A percentile compares a stretch with the other conserved stretches of the same genome.
Evolutionary conservation across 2,329 filamentous ascomycete species (phyloP).

Genomic region (Phaeosphaeria sp.): DNA sequence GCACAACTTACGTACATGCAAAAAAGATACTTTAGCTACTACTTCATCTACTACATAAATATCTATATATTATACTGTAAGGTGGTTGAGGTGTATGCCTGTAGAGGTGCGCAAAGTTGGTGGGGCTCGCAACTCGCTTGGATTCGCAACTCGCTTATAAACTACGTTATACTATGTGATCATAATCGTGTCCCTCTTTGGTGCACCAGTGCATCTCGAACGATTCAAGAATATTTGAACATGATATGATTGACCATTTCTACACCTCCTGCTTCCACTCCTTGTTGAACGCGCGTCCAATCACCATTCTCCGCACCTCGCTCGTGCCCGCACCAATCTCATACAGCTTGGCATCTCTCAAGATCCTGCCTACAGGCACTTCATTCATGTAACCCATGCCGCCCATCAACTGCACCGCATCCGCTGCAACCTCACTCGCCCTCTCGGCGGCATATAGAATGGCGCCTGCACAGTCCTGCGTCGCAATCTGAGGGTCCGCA

Average conservation of each 20-base stretch:
- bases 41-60: no score
- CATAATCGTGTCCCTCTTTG: no score
- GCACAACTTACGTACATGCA: conserved; percentile 3
- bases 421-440: conserved; percentile 83
- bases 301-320: conserved; percentile 92
- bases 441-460: conserved; percentile 93
- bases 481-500: conserved; percentile 67
- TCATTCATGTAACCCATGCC: conserved; percentile 98
- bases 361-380: conserved; percentile 83
- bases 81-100: not conserved
- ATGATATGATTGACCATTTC: no score
- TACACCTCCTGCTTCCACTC: conserved; percentile 62
- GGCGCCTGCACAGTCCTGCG: conserved; percentile 91
- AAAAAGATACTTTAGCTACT: not conserved
- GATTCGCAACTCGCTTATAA: conserved; percentile 1
- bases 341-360: conserved; percentile 83
- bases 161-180: not conserved
- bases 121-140: conserved; percentile 2
- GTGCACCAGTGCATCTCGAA: no score
- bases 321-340: conserved; percentile 97
- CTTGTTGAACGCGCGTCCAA: conserved; percentile 89
- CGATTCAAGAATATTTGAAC: no score
- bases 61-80: not conserved
- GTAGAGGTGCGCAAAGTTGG: conserved; percentile 3
- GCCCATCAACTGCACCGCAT: conserved; percentile 90